Evolutionary conservation across 2,329 filamentous ascomycete genomes (phyloP).

Genomic region (Pseudogymnoascus sp.): DNA sequence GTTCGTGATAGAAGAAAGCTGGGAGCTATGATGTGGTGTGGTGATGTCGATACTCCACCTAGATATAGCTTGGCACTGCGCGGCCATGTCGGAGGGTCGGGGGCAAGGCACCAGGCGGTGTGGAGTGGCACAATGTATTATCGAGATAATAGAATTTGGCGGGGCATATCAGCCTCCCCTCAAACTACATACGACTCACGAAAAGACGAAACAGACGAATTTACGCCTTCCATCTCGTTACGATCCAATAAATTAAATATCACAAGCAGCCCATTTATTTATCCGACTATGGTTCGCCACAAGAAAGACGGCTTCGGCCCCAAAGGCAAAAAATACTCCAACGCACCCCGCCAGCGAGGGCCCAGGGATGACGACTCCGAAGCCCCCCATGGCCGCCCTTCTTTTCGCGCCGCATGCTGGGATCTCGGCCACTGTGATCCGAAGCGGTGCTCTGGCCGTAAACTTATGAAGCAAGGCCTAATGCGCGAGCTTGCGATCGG

Average conservation of each 20-base stretch:
- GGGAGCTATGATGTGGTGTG: conserved; percentile 10
- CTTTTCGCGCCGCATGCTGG: conserved; percentile 94
- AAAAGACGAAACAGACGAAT: neutral
- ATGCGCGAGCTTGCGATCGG: conserved; percentile 91
- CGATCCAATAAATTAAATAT: neutral
- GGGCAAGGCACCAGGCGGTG: neutral
- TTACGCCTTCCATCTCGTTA: neutral
- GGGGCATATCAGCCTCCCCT: neutral
- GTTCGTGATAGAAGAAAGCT: neutral
- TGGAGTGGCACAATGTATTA: neutral
- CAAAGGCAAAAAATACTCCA: conserved; percentile 60
- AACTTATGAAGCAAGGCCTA: conserved; percentile 81
- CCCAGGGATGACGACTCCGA: conserved; percentile 38
- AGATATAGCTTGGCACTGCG: neutral
- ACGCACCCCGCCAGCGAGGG: conserved; percentile 49
- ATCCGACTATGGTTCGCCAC: conserved; percentile 74
- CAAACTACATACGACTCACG: neutral
- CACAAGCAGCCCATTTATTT: neutral
- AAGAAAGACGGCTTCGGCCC: conserved; percentile 78
- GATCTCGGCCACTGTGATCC: conserved; percentile 96
- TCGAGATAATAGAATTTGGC: conserved; percentile 6
- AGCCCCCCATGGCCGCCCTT: conserved; percentile 36
- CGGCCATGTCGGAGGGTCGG: neutral
- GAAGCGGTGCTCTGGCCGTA: conserved; percentile 92
- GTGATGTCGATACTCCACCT: conserved; percentile 8